Base-by-base conservation (phyloP, 352 stramenopile genomes). In the Phytophthora kernoviae region DNA sequence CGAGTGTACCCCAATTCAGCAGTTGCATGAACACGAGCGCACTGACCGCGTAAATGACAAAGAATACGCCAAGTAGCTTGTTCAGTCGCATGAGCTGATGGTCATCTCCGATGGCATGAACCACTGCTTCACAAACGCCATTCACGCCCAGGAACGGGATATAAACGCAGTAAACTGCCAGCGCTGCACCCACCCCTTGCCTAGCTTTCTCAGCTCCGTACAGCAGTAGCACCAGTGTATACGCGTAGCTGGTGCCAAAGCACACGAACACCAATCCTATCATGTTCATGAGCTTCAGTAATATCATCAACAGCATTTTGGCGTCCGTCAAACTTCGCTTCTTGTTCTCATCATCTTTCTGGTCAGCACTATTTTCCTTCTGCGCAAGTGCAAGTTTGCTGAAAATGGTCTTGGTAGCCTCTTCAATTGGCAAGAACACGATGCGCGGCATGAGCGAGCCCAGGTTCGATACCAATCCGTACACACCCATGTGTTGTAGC, bases 361-460 rank as follows among this genome's bases (percentile, higher is more conserved):
- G 48, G 1, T 44, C 12, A 10, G 44, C 43, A n/a, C 32, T 58
- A 49, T 48, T 54, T 17, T 66, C 56, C 44, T 52, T 63, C 58
- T 71, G 57, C 56, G 53, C 54, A 15, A 73, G 56, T 10, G 79
- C 76, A 36, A 96, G 75, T 54, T 98, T 98, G 75, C 90, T 98
- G 54, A 99, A 95, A 47, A 99, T 91, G 18, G 91, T 86, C 68
- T 98, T 93, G 8, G 84, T 96, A 18, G 97, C 96, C 62, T 99
- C 97, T 77, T 99, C 97, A 14, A 99, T 73, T 4, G 97, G 96
- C 66, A 98, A 80, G 48, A 99, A 96, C 2, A 99, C 72, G 20
- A 99, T 91, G 18, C 97, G 84, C 33, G 96, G 94, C 34, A 97
- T 94, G 45, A 99, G 83, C 18, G 95, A 98, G 11, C 97, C 96